Evolutionary conservation across 805 yeast species (phyloP), one percentile per base, ranked within the genome.

Genomic region (Metschnikowia dekortorum): DNA sequence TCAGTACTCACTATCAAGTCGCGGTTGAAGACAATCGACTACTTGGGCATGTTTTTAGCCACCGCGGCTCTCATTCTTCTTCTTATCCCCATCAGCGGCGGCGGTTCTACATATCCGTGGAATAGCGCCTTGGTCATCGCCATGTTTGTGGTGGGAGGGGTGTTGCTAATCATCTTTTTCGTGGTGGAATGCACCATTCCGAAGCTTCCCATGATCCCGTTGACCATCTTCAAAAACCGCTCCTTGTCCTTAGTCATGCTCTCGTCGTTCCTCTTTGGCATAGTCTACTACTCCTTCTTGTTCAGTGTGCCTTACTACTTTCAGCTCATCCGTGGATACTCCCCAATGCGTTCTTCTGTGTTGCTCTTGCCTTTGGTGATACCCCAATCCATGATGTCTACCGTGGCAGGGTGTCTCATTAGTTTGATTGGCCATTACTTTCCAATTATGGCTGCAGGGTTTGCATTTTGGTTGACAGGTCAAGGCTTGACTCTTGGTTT

Each of bases 101-200:
- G 89, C 34, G 89, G 89, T 2, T 67, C 78, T 8, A 67, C 76
- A 9, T 82, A 74, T 59, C 62, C 69, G 0, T 85, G 90, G 90
- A 57, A 73, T 56, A 76, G 73, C 47, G 49, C 68, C 0, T 43
- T 70, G 8, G 70, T 70, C 5, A 72, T 72, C 26, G 57, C 57
- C 10, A 62, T 71, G 61, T 69, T 72, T 47, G 55, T 62, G 5
- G 59, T 70, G 9, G 76, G 76, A 2, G 68, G 68, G 2, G 31
- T 62, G 7, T 59, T 66, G 28, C 67, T 78, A 22, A 51, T 74
- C 1, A 52, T 60, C 0, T 83, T 85, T 49, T 35, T 82, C 8
- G 22, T 80, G 2, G 70, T 78, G 30, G 87, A 85, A 57, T 68
- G 74, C 68, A 76, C 70, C 50, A 39, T 75, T 2, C 72, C 84